Conservation (phyloP, 2,329 filamentous ascomycete genomes). For the Trichophyton verrucosum region DNA sequence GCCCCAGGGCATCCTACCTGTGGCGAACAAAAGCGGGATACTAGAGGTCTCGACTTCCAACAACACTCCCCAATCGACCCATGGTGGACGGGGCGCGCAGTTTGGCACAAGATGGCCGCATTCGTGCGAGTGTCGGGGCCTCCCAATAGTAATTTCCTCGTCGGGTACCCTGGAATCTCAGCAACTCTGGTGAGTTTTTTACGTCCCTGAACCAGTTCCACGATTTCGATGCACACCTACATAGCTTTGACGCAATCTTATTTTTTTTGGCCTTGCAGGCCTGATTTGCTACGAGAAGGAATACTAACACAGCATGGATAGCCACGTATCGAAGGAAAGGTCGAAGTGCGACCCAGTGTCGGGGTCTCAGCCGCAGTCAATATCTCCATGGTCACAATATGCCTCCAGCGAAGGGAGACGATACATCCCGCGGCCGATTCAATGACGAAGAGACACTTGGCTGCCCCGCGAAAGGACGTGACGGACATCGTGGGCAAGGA, state of each 20-base stretch:
- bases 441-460: constrained; percentile 79
- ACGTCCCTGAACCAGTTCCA: constrained; percentile 7
- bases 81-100: constrained; percentile 13
- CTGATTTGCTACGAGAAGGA: constrained; percentile 4
- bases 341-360: constrained; percentile 79
- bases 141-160: constrained; percentile 90
- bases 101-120: constrained; percentile 47
- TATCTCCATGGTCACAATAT: constrained; percentile 87
- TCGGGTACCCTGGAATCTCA: constrained; percentile 95
- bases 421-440: constrained; percentile 96
- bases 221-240: background rate
- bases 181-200: constrained; percentile 70
- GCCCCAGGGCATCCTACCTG: background rate
- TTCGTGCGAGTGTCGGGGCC: constrained; percentile 94
- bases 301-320: constrained; percentile 30
- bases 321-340: constrained; percentile 95
- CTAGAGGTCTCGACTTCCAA: background rate
- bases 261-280: background rate
- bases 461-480: constrained; percentile 79
- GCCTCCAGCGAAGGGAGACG: constrained; percentile 81
- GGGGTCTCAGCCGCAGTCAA: constrained; percentile 81
- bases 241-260: background rate
- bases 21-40: background rate
- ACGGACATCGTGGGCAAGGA: constrained; percentile 92
- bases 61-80: constrained; percentile 1